phyloP scores from a whole-genome alignment of 2,329 filamentous ascomycete genomes.

The Fusarium liriodendri region DNA sequence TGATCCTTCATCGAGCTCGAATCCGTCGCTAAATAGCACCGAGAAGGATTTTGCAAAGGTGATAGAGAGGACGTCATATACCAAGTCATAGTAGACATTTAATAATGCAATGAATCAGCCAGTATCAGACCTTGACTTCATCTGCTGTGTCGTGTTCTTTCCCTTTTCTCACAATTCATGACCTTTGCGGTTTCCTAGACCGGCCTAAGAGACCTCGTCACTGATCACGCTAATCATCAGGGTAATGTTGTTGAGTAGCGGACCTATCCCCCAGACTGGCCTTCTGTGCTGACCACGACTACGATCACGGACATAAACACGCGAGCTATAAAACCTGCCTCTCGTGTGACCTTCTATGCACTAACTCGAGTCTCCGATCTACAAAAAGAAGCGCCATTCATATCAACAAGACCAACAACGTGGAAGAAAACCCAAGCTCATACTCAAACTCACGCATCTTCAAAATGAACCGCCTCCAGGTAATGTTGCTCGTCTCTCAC shows the following conservation, averaged over 20 bases:
- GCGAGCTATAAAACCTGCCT: background rate
- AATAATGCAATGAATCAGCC: background rate
- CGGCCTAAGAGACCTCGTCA: background rate
- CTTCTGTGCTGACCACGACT: background rate
- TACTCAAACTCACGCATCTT: background rate
- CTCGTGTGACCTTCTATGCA: background rate
- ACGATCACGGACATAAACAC: background rate
- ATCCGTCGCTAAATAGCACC: constrained; percentile 42
- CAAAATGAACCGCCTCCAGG: background rate
- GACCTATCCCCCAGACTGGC: background rate
- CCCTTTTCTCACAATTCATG: background rate
- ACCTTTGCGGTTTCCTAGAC: background rate
- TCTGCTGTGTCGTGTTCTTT: background rate
- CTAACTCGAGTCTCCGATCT: background rate
- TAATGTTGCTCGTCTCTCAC: background rate
- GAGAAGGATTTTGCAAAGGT: constrained; percentile 40
- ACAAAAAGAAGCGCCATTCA: background rate
- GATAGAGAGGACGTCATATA: constrained; percentile 13
- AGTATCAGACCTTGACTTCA: background rate
- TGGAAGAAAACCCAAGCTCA: background rate
- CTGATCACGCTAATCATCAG: background rate
- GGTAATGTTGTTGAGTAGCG: background rate
- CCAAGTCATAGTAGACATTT: background rate
- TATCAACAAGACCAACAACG: background rate
- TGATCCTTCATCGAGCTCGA: constrained; percentile 35